Base-by-base conservation (phyloP, 257 asterid genomes). In the Penstemon newberryi region DNA sequence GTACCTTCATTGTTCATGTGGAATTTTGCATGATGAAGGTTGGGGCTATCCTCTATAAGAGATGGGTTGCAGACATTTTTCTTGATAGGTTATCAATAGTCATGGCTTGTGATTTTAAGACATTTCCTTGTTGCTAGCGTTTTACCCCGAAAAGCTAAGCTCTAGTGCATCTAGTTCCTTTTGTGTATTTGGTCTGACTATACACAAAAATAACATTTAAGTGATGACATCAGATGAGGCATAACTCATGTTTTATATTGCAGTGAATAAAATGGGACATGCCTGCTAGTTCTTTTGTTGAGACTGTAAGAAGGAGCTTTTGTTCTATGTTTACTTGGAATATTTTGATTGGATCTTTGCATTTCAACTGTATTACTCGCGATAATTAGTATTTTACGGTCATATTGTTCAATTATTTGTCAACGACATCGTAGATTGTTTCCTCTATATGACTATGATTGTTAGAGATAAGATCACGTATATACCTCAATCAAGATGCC, bases 51-150 rank as follows among this genome's bases (percentile, higher is more conserved):
- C 73, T 60, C 49, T 51, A 19, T 40, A 51, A 40, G 33, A 45
- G 46, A 33, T n/a, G 63, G 54, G 38, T 69, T 44, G 44, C 59
- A 62, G 45, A 60, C 66, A 69, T 76, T 44, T 18, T 72, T 51
- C 11, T 38, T 38, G 41, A 45, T 70, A 37, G 64, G 45, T 70
- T 42, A 39, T 66, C 42, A 65, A 47, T 46, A 46, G 12, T 77
- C 38, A 42, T 45, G 46, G 13, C 47, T 59, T 45, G 36, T 63
- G 62, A 9, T 43, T 45, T 51, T 59, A 45, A 63, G 38, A 33
- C 15, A 67, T 59, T 43, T 67, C 71, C 18, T 7, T 25, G 37
- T 47, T 77, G 60, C 47, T 73, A 18, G 49, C 64, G 4, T 9
- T 68, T 25, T 25, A 1, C 33, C 33, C 33, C 33, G 2, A 25